Conservation (phyloP, 495 filamentous ascomycete species). For the Geoglossum glabrum region DNA sequence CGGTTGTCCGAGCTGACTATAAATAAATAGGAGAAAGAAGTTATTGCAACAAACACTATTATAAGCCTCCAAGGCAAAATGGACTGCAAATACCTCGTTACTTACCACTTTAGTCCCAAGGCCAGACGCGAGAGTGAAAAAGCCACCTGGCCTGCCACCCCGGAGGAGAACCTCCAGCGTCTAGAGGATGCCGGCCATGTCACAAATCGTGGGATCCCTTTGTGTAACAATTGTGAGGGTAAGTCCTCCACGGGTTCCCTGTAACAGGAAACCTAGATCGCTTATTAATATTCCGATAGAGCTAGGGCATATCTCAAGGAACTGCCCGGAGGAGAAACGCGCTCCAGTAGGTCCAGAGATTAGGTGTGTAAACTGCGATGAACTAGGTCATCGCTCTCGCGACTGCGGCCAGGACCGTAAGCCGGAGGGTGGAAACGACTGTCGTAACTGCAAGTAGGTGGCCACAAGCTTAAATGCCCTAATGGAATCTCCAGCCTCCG, state of each 20-base stretch:
- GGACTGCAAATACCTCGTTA: slow-evolving; percentile 53
- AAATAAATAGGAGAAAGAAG: background rate
- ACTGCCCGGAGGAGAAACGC: slow-evolving; percentile 41
- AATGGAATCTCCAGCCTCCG: background rate
- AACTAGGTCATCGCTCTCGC: slow-evolving; percentile 44
- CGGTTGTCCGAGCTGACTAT: background rate
- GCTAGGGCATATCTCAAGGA: slow-evolving; percentile 48
- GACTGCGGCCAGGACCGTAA: slow-evolving; percentile 39
- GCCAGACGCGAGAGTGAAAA: slow-evolving; percentile 38
- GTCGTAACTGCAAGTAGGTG: slow-evolving; percentile 76
- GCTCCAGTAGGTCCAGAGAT: slow-evolving; percentile 30
- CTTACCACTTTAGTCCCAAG: slow-evolving; percentile 42
- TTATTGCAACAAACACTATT: slow-evolving; percentile 35
- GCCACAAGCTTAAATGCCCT: slow-evolving; percentile 12
- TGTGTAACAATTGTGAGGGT: slow-evolving; percentile 52
- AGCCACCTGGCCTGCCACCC: slow-evolving; percentile 41
- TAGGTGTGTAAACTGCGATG: slow-evolving; percentile 57
- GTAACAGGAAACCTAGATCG: background rate
- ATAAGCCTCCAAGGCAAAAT: slow-evolving; percentile 72
- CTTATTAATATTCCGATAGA: slow-evolving; percentile 21
- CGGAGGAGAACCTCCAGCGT: slow-evolving; percentile 55
- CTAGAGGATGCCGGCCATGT: slow-evolving; percentile 51
- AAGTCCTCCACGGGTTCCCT: slow-evolving; percentile 7
- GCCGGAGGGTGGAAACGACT: slow-evolving; percentile 33
- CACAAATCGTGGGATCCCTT: slow-evolving; percentile 41